Evolutionary conservation across 1,284 basidiomycete species (phyloP), one percentile per base, ranked within the genome.

Genomic region (Cutaneotrichosporon cavernicola): DNA sequence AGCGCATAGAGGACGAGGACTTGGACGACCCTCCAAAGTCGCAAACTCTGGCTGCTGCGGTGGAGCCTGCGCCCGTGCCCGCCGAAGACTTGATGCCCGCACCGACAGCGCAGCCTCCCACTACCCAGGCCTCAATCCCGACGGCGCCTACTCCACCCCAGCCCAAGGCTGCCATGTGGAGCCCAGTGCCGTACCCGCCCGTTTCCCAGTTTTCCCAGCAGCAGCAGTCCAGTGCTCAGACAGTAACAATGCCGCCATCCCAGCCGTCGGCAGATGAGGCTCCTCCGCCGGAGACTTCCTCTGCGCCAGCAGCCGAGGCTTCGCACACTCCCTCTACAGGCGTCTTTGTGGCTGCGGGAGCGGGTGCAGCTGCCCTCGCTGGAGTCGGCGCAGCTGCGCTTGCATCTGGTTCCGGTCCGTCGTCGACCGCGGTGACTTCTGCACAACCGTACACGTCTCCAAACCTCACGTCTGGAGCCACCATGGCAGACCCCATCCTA

Each of bases 1-100:
- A 56, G 31, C 38, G 31, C 7, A 47, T 61, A 16, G 58, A 60
- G 26, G 58, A 51, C 26, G 32, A 22, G 49, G 32, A 31, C 32
- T 5, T 4, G 4, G 18, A 34, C 46, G 43, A 22, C 46, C 22
- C 31, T 26, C 26, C 43, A 18, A 9, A n/a, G 18, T 13, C 26
- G 10, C 22, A 26, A 26, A 16, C 58, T 18, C 32, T 34, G 7
- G 58, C 14, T 6, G 7, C 43, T 11, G 22, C 38, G 13, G 13
- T 22, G 11, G 55, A 16, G 38, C 36, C 55, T 14, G n/a, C 38
- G 36, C 26, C 55, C 13, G 55, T 40, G 21, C 36, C 55, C 36
- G 16, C 36, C 21, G 22, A 38, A 14, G 43, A 58, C 40, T 18
- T 9, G 51, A 18, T 49, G 18, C 30, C 21, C 31, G 40, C 26